Base-by-base conservation (phyloP, 2,329 filamentous ascomycete species). In the Ophiostoma pallidulum region DNA sequence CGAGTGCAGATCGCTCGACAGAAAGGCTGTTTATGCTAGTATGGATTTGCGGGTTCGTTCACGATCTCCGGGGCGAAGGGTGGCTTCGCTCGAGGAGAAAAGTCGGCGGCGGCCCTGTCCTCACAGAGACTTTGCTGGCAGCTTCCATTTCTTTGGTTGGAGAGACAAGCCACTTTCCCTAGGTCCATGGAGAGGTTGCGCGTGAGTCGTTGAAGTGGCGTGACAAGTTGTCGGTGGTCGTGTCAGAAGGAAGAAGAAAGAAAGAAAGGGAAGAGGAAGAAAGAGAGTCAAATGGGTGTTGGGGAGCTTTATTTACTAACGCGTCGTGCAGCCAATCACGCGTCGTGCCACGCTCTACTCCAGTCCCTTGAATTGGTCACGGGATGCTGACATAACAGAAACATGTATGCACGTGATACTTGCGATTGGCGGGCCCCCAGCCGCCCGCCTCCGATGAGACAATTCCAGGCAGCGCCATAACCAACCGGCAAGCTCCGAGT, bases 1-100 rank as follows among this genome's bases (percentile, higher is more conserved):
- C 68, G 67, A 53, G 40, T 28, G 24, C 24, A 37, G n/a, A 14
- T 14, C 19, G 35, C 18, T 9, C 19, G 48, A 50, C 40, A 47
- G 44, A 50, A 19, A 33, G 16, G 36, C 22, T 26, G 28, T 16
- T 33, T 43, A n/a, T n/a, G 45, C 31, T 47, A 10, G 29, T 37
- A 37, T 47, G 45, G 12, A 37, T 38, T 20, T 24, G 39, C n/a
- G 8, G 16, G 13, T 4, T 24, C n/a, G 38, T 37, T 37, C 31
- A 36, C 38, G 32, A 24, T 13, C n/a, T n/a, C n/a, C n/a, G n/a
- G n/a, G 10, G 18, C 33, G n/a, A 36, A 36, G 16, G 16, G 5
- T 10, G 18, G 33, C n/a, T 33, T n/a, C 13, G 7, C 33, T 24
- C 22, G 38, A 45, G 24, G 1, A n/a, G n/a, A n/a, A n/a, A n/a